Percentiles rank a stretch among this genome's conserved stretches.
Evolutionary conservation across 2,329 filamentous ascomycete species (phyloP).

Genomic region (Esteya vermicola): DNA sequence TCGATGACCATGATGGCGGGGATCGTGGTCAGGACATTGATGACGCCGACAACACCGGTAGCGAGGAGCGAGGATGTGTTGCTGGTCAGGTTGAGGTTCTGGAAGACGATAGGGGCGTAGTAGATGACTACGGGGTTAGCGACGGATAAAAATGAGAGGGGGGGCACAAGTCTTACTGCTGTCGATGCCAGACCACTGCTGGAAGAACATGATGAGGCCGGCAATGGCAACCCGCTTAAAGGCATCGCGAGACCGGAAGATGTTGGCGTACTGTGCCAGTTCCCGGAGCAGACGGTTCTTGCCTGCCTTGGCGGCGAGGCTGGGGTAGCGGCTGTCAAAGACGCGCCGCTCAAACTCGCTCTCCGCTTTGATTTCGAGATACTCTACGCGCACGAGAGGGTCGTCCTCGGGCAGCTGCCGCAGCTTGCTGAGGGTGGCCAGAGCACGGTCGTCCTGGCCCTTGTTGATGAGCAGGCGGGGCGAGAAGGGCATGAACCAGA

Average conservation of each 20-base stretch:
- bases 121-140: background rate
- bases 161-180: background rate
- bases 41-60: background rate
- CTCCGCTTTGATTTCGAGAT: conserved; percentile 30
- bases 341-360: conserved; percentile 47
- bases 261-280: conserved; percentile 19
- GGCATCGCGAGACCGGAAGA: conserved; percentile 38
- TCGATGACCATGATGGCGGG: background rate
- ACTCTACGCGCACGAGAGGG: conserved; percentile 26
- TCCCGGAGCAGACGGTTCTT: conserved; percentile 40
- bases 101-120: background rate
- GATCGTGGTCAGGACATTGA: background rate
- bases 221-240: conserved; percentile 28
- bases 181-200: background rate
- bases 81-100: background rate
- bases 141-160: background rate
- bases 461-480: conserved; percentile 29
- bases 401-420: conserved; percentile 16
- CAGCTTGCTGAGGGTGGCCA: conserved; percentile 13
- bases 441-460: conserved; percentile 12
- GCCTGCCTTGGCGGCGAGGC: no score
- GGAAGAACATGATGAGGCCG: background rate
- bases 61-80: background rate
- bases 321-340: conserved; percentile 53
- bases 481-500: conserved; percentile 34